Base-by-base conservation (phyloP, 2,329 filamentous ascomycete genomes). In the Dothiorella sarmentorum region DNA sequence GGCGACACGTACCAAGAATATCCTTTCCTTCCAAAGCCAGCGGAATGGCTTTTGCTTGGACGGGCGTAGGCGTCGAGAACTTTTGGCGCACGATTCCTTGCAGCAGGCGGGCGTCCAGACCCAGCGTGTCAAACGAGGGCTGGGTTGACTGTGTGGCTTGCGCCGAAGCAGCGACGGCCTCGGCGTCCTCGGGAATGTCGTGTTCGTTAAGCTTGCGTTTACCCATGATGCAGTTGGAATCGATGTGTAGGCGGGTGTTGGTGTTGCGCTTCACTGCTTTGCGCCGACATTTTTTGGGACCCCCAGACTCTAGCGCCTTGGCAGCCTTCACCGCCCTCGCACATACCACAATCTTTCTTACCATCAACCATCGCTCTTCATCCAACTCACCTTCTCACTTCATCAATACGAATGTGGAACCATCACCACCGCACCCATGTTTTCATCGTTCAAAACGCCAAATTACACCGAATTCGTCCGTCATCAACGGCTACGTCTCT, bases 21-120 rank as follows among this genome's bases (percentile, higher is more conserved):
- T 97, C 91, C 68, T 90, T 87, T 11, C 94, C 93, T 63, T 91
- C 85, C 17, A 97, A 79, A 20, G 90, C 91, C 35, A 97, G 76
- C 1, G 94, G 94, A 62, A 99, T 96, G 1, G 90, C 90, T 73
- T 88, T 87, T 40, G 85, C 83, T 75, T 99, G 94, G 1, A 97
- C 89, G 11, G 87, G 82, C n/a, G 94, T 97, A 13, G 94, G 94
- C 60, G 86, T 85, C 62, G 87, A 82, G 77, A 92, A 97, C 73
- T 88, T 87, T 73, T 94, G 88, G 70, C 89, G 87, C 45, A 88
- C 87, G 65, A 97, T 83, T 57, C 89, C 91, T 78, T 96, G 90
- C 31, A 97, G 80, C 27, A 99, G 79, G 64, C 94, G 86, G 9
- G 91, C 77, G 70, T 99, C 94, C 62, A 99, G 85, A 62, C 85